Evolutionary conservation across 441 rosid genomes (phyloP).

Genomic region (Omphalea diandra): DNA sequence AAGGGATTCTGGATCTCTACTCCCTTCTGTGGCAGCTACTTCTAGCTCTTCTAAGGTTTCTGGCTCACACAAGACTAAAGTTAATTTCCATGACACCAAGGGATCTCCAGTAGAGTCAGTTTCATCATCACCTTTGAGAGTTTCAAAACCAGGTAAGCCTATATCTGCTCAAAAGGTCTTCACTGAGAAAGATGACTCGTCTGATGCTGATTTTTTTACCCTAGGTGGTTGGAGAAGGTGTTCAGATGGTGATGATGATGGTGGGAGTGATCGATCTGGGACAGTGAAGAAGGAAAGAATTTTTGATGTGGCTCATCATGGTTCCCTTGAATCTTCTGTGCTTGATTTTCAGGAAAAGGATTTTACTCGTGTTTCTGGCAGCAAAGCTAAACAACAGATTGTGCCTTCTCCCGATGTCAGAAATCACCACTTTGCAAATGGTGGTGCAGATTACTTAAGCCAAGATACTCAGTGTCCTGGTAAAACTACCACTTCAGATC

Average conservation of each 20-base stretch:
- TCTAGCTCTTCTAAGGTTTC: conserved; percentile 96
- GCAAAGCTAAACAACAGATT: conserved; percentile 47
- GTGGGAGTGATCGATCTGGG: conserved; percentile 60
- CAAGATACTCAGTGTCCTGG: conserved; percentile 36
- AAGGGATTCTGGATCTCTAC: conserved; percentile 54
- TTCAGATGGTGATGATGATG: conserved; percentile 64
- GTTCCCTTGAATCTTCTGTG: conserved; percentile 50
- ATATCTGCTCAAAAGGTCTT: conserved; percentile 39
- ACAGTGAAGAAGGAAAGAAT: conserved; percentile 42
- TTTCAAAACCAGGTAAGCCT: conserved; percentile 49
- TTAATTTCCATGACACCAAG: conserved; percentile 63
- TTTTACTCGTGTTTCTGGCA: conserved; percentile 32
- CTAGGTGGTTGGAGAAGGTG: conserved; percentile 47
- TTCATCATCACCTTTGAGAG: conserved; percentile 87
- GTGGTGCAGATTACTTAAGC: conserved; percentile 43
- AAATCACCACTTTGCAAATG: conserved; percentile 36
- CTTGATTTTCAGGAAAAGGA: conserved; percentile 50
- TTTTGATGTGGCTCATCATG: conserved; percentile 35
- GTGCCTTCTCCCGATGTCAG: conserved; percentile 45
- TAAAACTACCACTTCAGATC: conserved; percentile 36
- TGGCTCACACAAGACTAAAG: conserved; percentile 69
- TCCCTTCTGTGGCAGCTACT: conserved; percentile 62
- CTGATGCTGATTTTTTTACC: conserved; percentile 41
- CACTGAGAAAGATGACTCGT: conserved; percentile 43
- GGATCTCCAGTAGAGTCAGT: conserved; percentile 95